Percentiles rank a stretch among this genome's conserved stretches.
Conservation (phyloP, 306 rosid species). For the Pachyrhizus erosus region DNA sequence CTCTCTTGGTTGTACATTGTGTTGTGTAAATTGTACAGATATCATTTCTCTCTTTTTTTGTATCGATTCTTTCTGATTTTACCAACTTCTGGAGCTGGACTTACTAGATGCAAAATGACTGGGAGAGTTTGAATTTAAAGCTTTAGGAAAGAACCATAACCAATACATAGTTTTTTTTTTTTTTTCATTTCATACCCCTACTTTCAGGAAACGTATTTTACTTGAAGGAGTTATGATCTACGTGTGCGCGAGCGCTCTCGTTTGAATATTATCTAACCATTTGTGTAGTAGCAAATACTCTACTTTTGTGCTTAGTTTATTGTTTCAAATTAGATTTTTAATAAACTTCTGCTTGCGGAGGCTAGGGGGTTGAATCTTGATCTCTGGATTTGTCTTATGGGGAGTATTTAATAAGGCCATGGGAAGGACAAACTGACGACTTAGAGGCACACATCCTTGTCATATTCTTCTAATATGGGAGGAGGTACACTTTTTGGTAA, state of each 20-base stretch:
- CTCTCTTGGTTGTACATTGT: too few species aligned
- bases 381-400: conserved; percentile 79
- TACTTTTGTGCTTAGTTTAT: conserved; percentile 1
- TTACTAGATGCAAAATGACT: conserved; percentile 69
- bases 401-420: conserved; percentile 75
- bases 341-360: conserved; percentile 54
- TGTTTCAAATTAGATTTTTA: conserved; percentile 23
- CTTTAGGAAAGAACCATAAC: conserved; percentile 57
- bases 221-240: conserved; percentile 3
- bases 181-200: conserved; percentile 38
- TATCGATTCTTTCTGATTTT: conserved; percentile 16
- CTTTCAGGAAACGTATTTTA: conserved; percentile 27
- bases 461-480: conserved; percentile 5
- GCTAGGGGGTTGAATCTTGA: conserved; percentile 81
- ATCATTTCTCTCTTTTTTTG: too few species aligned
- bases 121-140: conserved; percentile 67
- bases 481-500: neutral
- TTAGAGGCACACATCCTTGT: conserved; percentile 65
- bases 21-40: too few species aligned
- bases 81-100: conserved; percentile 67
- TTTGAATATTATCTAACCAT: conserved; percentile 27
- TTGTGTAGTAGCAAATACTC: neutral
- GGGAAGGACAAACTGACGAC: conserved; percentile 71
- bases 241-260: conserved; percentile 30
- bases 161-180: conserved; percentile 54